Conservation (phyloP, 257 asterid genomes). For the Jasminum sambac region DNA sequence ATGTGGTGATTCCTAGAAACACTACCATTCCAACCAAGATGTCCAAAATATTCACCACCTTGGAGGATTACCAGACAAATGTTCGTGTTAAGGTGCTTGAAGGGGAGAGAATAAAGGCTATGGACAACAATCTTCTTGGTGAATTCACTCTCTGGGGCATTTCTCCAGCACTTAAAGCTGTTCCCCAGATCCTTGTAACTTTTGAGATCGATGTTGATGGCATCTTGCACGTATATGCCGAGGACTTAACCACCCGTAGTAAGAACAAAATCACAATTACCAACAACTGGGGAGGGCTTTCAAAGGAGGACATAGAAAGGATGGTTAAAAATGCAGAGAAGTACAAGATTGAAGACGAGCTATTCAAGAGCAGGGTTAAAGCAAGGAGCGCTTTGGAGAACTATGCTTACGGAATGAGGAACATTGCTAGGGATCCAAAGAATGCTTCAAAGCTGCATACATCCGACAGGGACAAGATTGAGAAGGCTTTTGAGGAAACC, state of each 20-base stretch:
- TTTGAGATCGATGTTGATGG: slow-evolving; percentile 52
- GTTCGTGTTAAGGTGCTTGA: slow-evolving; percentile 48
- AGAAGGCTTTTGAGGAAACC: too few species aligned
- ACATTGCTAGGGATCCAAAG: slow-evolving; percentile 44
- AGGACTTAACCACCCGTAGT: slow-evolving; percentile 49
- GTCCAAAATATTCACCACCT: slow-evolving; percentile 47
- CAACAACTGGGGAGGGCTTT: slow-evolving; percentile 47
- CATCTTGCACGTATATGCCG: slow-evolving; percentile 47
- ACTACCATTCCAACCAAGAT: slow-evolving; percentile 49
- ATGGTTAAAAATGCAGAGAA: slow-evolving; percentile 56
- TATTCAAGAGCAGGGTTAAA: slow-evolving; percentile 47
- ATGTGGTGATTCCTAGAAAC: too few species aligned
- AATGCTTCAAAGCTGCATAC: slow-evolving; percentile 37
- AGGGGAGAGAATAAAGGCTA: slow-evolving; percentile 48
- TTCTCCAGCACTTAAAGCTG: slow-evolving; percentile 50
- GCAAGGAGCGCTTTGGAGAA: slow-evolving; percentile 46
- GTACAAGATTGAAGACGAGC: slow-evolving; percentile 50
- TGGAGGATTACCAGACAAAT: slow-evolving; percentile 46
- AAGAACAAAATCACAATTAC: slow-evolving; percentile 55
- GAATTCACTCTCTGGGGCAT: slow-evolving; percentile 49
- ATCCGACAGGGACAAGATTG: slow-evolving; percentile 43
- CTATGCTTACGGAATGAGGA: too few species aligned
- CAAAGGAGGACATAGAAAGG: too few species aligned
- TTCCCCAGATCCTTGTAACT: slow-evolving; percentile 51
- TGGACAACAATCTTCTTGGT: slow-evolving; percentile 46